Conservation (phyloP, 1,284 basidiomycete species). For the Porogramme epimiltina region DNA sequence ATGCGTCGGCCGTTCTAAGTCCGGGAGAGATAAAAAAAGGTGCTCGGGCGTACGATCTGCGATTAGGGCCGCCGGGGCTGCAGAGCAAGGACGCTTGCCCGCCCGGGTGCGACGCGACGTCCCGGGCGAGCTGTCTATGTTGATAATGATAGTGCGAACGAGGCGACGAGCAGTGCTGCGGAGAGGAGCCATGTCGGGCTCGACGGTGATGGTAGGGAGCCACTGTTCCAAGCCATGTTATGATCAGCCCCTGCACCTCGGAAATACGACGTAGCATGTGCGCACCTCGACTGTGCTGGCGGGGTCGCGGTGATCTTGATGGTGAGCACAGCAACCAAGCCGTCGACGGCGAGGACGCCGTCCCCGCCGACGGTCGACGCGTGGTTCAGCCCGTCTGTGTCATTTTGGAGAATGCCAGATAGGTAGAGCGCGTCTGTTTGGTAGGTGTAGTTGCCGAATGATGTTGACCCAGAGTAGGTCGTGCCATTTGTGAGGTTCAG, state of each 20-base stretch:
- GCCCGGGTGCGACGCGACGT: background rate
- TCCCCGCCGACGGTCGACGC: constrained; percentile 59
- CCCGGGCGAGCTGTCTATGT: constrained; percentile 7
- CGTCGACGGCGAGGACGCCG: constrained; percentile 75
- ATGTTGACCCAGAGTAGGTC: constrained; percentile 58
- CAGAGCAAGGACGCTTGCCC: background rate
- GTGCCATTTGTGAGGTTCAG: constrained; percentile 57
- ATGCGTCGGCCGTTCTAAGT: too few relatives aligned
- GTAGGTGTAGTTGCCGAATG: constrained; percentile 68
- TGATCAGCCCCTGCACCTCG: background rate
- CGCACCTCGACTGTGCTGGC: constrained; percentile 11
- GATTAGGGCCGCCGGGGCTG: constrained; percentile 4
- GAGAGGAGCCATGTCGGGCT: constrained; percentile 5
- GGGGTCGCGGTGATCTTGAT: constrained; percentile 65
- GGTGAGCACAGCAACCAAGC: constrained; percentile 81
- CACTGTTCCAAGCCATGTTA: background rate
- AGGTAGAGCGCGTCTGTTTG: constrained; percentile 68
- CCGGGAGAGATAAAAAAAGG: too few relatives aligned
- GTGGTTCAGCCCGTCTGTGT: constrained; percentile 81
- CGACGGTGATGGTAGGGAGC: constrained; percentile 1
- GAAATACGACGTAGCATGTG: constrained; percentile 1
- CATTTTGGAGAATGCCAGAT: constrained; percentile 68
- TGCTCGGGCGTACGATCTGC: too few relatives aligned
- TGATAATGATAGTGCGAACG: constrained; percentile 19
- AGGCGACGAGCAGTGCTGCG: constrained; percentile 5